Base-by-base conservation (phyloP, 2,329 filamentous ascomycete genomes). In the Hymenoscyphus albidus region DNA sequence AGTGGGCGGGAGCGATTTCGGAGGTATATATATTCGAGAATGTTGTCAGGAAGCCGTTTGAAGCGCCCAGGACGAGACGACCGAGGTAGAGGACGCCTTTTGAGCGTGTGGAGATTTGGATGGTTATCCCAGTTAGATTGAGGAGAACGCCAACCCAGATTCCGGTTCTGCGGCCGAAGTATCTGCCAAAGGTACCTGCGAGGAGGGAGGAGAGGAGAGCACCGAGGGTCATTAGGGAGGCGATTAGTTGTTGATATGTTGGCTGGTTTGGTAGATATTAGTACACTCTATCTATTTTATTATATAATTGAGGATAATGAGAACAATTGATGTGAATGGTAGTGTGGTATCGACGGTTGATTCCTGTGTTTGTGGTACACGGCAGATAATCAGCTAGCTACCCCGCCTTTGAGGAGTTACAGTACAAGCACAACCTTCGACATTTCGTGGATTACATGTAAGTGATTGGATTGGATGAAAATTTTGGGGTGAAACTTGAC, bases 11-110 rank as follows among this genome's bases (percentile, higher is more conserved):
- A 1, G 80, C 74, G 1, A 75, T 78, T 68, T 84, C 82, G 7
- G 80, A 78, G 2, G 78, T 80, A 66, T 81, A 82, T 27, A 81
- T 78, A 64, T 80, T 81, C 1, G 78, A 80, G 58, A 81, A 82
- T 0, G 79, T 81, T 1, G 81, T 79, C 13, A 81, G 71, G 58
- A 81, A 80, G 14, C 76, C 80, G 65, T 81, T 82, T 1, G 79
- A 77, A 27, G 79, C 70, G 1, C 79, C 77, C 1, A 81, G 73
- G 1, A 81, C 66, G 32, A 83, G 70, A 0, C 81, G 77, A 2
- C 81, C 81, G 1, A 81, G 69, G 65, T 83, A 83, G 0, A 82
- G 67, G 0, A 77, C 78, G 0, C 74, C 77, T 61, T 78, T 75
- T 59, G 75, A 72, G 42, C 78, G 75, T 3, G 78, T 75, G 60